A percentile compares a stretch with the other conserved stretches of the same genome.
phyloP scores from a whole-genome alignment of 2,329 filamentous ascomycete genomes.

The Xylariaceae sp. region DNA sequence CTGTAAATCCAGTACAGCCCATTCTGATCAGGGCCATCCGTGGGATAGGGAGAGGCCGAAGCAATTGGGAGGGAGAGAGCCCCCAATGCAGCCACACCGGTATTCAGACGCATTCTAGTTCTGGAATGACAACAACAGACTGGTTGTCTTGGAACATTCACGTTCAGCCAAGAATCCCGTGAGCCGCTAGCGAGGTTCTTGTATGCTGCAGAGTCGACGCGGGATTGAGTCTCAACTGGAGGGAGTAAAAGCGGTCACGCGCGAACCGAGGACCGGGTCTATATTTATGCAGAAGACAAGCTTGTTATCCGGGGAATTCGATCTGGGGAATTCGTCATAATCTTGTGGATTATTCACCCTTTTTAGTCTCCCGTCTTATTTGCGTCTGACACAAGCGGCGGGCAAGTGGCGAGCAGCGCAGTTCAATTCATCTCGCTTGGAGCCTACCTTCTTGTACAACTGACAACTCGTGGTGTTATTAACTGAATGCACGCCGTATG shows the following conservation, averaged over 20 bases:
- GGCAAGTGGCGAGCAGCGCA: neutral
- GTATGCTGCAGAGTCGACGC: neutral
- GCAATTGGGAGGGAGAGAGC: constrained; percentile 31
- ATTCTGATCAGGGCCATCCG: constrained; percentile 45
- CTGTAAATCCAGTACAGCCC: constrained; percentile 70
- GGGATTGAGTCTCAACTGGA: neutral
- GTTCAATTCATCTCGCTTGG: constrained; percentile 9
- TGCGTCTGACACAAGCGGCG: constrained; percentile 15
- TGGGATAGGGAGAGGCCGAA: constrained; percentile 26
- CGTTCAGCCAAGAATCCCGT: neutral
- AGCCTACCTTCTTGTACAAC: neutral
- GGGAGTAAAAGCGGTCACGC: neutral
- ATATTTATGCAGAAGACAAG: neutral
- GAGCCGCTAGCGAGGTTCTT: neutral
- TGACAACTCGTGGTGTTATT: neutral
- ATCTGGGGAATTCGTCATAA: constrained; percentile 23
- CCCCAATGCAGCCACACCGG: constrained; percentile 27
- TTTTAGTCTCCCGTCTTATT: constrained; percentile 13
- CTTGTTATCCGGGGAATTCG: neutral
- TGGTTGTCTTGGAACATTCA: neutral
- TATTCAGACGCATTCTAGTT: constrained; percentile 28
- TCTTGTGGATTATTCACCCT: constrained; percentile 11
- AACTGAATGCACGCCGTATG: neutral
- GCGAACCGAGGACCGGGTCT: neutral
- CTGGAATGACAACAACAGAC: neutral